phyloP scores from a whole-genome alignment of 176 grass and related monocot genomes.

The Oryza brachyantha region DNA sequence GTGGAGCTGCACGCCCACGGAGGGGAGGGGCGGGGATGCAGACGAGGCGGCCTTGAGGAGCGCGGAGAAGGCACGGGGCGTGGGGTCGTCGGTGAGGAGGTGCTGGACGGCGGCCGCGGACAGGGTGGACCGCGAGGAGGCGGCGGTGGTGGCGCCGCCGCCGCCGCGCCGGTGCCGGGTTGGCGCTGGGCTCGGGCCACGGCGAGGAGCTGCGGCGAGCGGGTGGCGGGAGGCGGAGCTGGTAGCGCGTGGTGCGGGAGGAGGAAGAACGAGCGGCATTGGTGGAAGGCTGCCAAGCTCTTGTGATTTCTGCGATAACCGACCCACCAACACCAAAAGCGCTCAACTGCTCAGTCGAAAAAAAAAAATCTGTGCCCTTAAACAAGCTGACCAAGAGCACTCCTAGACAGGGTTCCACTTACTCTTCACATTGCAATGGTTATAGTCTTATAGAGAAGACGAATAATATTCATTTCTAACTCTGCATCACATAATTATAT shows the following conservation, averaged over 20 bases:
- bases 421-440: too few species aligned
- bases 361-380: too few species aligned
- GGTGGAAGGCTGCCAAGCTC: background rate
- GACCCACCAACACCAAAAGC: too few species aligned
- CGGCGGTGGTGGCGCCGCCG: background rate
- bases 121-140: background rate
- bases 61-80: conserved; percentile 4
- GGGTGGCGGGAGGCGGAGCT: background rate
- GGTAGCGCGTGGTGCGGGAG: background rate
- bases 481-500: too few species aligned
- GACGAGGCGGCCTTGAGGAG: conserved; percentile 13
- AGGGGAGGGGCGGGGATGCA: background rate
- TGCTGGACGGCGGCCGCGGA: conserved; percentile 4
- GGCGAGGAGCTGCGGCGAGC: background rate
- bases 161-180: background rate
- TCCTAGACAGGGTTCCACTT: too few species aligned
- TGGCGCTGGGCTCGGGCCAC: background rate
- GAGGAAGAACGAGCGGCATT: background rate
- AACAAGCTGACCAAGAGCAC: too few species aligned
- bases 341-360: too few species aligned
- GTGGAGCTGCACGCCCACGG: conserved; percentile 25
- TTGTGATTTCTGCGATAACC: too few species aligned
- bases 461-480: too few species aligned
- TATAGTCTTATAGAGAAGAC: too few species aligned
- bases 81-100: conserved; percentile 5